phyloP scores from a whole-genome alignment of 257 asterid species.

The Gentiana straminea region DNA sequence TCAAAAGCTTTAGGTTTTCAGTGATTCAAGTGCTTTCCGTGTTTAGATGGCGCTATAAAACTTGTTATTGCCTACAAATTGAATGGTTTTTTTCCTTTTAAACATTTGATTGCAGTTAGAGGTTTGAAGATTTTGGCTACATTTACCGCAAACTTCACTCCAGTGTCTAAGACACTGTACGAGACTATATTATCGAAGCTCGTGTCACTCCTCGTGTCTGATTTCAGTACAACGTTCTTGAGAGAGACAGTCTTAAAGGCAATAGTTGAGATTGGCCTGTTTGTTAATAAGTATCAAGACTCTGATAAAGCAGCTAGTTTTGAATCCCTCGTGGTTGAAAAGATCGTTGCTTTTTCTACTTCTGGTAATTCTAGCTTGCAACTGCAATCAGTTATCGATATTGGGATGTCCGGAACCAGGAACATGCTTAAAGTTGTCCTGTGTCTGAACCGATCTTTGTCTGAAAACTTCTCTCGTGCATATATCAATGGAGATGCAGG shows the following conservation, averaged over 20 bases:
- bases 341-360: slow-evolving; percentile 43
- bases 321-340: slow-evolving; percentile 56
- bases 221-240: slow-evolving; percentile 34
- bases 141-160: slow-evolving; percentile 58
- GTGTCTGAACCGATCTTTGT: slow-evolving; percentile 56
- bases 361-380: slow-evolving; percentile 47
- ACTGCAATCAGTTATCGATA: slow-evolving; percentile 58
- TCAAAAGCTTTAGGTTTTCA: too few relatives aligned
- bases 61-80: background rate
- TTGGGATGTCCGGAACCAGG: slow-evolving; percentile 53
- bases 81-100: background rate
- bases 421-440: slow-evolving; percentile 52
- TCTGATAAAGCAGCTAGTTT: slow-evolving; percentile 46
- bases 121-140: slow-evolving; percentile 80
- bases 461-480: slow-evolving; percentile 44
- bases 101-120: slow-evolving; percentile 42
- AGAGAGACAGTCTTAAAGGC: slow-evolving; percentile 63
- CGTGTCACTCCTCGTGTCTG: slow-evolving; percentile 39
- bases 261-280: slow-evolving; percentile 57
- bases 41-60: too few relatives aligned
- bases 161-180: slow-evolving; percentile 38
- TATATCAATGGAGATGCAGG: slow-evolving; percentile 41
- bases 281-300: slow-evolving; percentile 38
- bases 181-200: slow-evolving; percentile 58
- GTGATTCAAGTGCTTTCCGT: too few relatives aligned